Evolutionary conservation across 2,329 filamentous ascomycete genomes (phyloP).

Genomic region (Pestalotiopsis sp.): DNA sequence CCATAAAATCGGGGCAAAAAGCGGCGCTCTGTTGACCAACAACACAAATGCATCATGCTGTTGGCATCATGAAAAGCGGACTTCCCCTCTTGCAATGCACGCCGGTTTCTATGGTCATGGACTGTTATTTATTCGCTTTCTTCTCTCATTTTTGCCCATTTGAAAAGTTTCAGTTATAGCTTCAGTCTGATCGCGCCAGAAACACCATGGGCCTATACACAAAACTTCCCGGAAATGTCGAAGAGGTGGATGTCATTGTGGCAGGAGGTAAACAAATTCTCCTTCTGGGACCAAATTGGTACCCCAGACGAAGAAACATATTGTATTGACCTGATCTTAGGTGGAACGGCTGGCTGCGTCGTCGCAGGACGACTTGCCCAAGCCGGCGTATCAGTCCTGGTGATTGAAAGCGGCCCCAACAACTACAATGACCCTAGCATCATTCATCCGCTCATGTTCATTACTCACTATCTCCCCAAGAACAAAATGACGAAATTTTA

Average conservation of each 20-base stretch:
- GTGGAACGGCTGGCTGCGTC: slow-evolving; percentile 14
- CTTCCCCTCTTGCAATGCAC: no score
- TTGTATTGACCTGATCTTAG: no score
- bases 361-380: slow-evolving; percentile 15
- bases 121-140: no score
- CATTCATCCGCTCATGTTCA: slow-evolving; percentile 50
- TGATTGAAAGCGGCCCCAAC: slow-evolving; percentile 15
- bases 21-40: no score
- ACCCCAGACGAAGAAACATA: no score
- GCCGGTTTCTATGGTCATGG: no score
- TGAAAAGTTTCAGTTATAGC: no score
- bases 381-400: slow-evolving; percentile 13
- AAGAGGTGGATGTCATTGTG: slow-evolving; percentile 32
- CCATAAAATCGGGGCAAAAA: no score
- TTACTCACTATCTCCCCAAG: slow-evolving; percentile 46
- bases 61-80: no score
- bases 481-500: slow-evolving; percentile 53
- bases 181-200: not conserved
- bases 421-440: slow-evolving; percentile 17
- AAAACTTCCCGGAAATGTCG: slow-evolving; percentile 20
- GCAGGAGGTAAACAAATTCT: slow-evolving; percentile 33
- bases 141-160: no score
- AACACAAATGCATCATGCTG: no score
- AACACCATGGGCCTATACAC: slow-evolving; percentile 27
- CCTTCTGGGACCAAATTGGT: no score